phyloP scores from a whole-genome alignment of 1,139 yeast species.

The Zygosaccharomyces sapae region DNA sequence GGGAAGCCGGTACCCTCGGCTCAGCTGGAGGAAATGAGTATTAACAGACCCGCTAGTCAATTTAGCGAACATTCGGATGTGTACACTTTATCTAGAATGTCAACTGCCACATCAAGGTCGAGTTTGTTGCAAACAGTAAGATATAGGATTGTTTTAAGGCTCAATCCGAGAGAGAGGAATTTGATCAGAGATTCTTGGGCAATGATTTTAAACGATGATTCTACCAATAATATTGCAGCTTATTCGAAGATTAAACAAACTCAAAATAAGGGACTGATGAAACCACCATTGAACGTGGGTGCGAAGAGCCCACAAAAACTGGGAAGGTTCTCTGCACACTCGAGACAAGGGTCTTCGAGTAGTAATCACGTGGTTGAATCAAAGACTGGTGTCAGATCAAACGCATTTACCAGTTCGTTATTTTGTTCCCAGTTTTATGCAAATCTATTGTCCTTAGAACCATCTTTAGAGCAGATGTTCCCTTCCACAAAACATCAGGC shows the following conservation, averaged over 20 bases:
- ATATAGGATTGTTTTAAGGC: slow-evolving; percentile 34
- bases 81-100: slow-evolving; percentile 12
- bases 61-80: slow-evolving; percentile 9
- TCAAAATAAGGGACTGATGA: background rate
- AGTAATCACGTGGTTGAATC: slow-evolving; percentile 10
- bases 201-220: slow-evolving; percentile 34
- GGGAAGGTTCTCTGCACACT: background rate
- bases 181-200: slow-evolving; percentile 43
- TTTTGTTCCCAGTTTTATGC: slow-evolving; percentile 62
- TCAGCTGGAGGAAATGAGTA: background rate
- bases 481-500: slow-evolving; percentile 74
- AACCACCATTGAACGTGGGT: background rate
- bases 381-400: slow-evolving; percentile 11
- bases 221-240: slow-evolving; percentile 8
- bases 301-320: background rate
- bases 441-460: slow-evolving; percentile 52
- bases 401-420: slow-evolving; percentile 44
- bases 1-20: background rate
- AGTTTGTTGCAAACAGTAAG: slow-evolving; percentile 20
- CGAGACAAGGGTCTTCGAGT: slow-evolving; percentile 6
- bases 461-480: slow-evolving; percentile 51
- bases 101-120: slow-evolving; percentile 11
- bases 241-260: slow-evolving; percentile 8
- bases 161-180: slow-evolving; percentile 38
- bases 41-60: background rate